Conservation (phyloP, 176 grass and related monocot genomes). For the Hordeum vulgare region DNA sequence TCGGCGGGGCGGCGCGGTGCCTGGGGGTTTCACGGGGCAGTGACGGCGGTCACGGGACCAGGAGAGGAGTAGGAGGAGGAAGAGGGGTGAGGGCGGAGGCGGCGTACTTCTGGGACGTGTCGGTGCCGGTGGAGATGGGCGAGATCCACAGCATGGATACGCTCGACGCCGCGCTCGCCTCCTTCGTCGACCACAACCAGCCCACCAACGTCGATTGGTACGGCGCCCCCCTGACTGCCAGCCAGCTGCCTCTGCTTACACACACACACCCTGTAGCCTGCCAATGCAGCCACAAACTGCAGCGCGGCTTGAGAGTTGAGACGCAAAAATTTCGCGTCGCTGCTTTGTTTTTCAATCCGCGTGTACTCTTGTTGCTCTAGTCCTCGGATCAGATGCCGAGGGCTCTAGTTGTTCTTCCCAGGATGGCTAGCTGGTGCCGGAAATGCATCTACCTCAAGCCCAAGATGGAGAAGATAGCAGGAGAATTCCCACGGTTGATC, state of each 20-base stretch:
- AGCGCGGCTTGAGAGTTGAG: too few species aligned
- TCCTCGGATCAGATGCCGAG: neutral
- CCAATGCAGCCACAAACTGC: neutral
- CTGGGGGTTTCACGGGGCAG: conserved; percentile 17
- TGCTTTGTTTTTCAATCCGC: neutral
- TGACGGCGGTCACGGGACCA: neutral
- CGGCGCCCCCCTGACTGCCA: too few species aligned
- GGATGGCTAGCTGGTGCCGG: conserved; percentile 91
- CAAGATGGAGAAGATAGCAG: conserved; percentile 91
- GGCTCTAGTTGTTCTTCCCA: conserved; percentile 15
- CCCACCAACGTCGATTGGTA: conserved; percentile 84
- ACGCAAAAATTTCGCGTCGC: too few species aligned
- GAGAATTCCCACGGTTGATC: conserved; percentile 65
- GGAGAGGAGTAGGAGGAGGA: neutral
- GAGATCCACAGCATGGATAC: conserved; percentile 69
- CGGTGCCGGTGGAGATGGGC: conserved; percentile 70
- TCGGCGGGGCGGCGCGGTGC: conserved; percentile 12
- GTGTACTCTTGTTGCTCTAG: neutral
- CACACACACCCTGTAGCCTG: neutral
- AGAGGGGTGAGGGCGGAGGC: conserved; percentile 25
- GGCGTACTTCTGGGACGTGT: conserved; percentile 71
- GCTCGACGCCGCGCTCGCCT: conserved; percentile 56
- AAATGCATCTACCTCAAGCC: conserved; percentile 98
- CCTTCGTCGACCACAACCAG: conserved; percentile 46
- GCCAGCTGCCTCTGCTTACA: too few species aligned